Base-by-base conservation (phyloP, 495 filamentous ascomycete species). In the Tuber calosporum region DNA sequence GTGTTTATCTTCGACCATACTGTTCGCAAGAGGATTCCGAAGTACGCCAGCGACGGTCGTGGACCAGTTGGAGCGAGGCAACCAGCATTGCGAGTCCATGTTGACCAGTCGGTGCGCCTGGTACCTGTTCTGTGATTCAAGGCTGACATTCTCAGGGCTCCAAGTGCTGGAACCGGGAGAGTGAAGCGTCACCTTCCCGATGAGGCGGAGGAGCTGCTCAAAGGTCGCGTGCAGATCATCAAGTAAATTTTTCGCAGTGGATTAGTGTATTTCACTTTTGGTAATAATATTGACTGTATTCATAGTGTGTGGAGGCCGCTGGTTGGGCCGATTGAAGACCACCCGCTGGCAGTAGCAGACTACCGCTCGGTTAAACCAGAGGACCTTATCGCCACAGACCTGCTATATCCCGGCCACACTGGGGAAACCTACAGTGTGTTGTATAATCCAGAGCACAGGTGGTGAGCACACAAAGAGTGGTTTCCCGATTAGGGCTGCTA, bases 151-250 rank as follows among this genome's bases (percentile, higher is more conserved):
- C 15, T 22, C 68, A 43, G 37, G 6, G 39, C 37, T 17, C 68
- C 37, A 36, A 69, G 68, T 62, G 68, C 68, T 43, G 68, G 39
- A 20, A 4, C 20, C 8, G 39, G 68, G 22, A 26, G 39, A 26
- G 39, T 69, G 38, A 69, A 69, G 26, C 68, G 42, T 19, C 42
- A 41, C 37, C 68, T 41, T 26, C 68, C 68, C 34, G 37, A 69
- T 30, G 68, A 69, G 38, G 39, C 39, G 2, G 37, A 69, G 22
- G 6, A 36, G 9, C 42, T 69, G 39, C 42, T 43, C 6, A 43
- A 43, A 41, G 42, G 68, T 69, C 68, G 68, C 34, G 37, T 43
- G 17, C 39, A 69, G 68, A 69, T 69, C 20, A 69, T 69, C 42
- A 69, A 69, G 68, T 69, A 69, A 43, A 20, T 42, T 6, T 34